Base-by-base conservation (phyloP, 768 basidiomycete genomes). In the Tylopilus sp. region DNA sequence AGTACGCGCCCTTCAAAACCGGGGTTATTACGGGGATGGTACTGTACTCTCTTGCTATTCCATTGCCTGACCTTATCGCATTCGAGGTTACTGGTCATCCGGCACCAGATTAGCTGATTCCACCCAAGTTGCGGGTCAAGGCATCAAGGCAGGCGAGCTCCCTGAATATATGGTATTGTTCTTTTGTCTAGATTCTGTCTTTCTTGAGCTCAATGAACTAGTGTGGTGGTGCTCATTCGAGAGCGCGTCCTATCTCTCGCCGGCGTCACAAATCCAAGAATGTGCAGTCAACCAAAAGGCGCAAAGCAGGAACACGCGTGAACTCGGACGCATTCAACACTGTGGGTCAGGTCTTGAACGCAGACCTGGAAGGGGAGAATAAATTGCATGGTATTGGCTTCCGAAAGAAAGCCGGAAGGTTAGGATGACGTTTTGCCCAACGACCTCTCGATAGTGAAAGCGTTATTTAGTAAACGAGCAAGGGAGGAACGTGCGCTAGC, bases 11-110 rank as follows among this genome's bases (percentile, higher is more conserved):
- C 73, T 92, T n/a, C 89, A 91, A 63, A 72, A 71, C 45, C 80
- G 74, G 66, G 89, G 86, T 23, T 92, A 93, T 62, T 91, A 85
- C 47, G 91, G 91, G 1, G 91, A 93, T 65, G 91, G 89, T 86
- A 53, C 33, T 64, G 45, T 11, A 28, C 26, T 11, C 2, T 48
- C 30, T 47, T 42, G n/a, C 20, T 40, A 4, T 33, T 28, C 41
- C 17, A n/a, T 38, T 35, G 40, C 33, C 38, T 38, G n/a, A 12
- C 22, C 7, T 43, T 69, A 2, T 38, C 13, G 3, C 5, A 17
- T n/a, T 21, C 28, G 55, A 91, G 88, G 89, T 9, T 88, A 84
- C 61, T 92, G 88, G 88, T 91, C 89, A 15, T 81, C 85, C 39
- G 90, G 91, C 2, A 80, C 70, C 15, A 79, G 88, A 42, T 74